These are phyloP conservation scores for Diaporthe sp. DNA, from an alignment of 2,329 filamentous ascomycete species.

Conservation along the genomic window DNA sequence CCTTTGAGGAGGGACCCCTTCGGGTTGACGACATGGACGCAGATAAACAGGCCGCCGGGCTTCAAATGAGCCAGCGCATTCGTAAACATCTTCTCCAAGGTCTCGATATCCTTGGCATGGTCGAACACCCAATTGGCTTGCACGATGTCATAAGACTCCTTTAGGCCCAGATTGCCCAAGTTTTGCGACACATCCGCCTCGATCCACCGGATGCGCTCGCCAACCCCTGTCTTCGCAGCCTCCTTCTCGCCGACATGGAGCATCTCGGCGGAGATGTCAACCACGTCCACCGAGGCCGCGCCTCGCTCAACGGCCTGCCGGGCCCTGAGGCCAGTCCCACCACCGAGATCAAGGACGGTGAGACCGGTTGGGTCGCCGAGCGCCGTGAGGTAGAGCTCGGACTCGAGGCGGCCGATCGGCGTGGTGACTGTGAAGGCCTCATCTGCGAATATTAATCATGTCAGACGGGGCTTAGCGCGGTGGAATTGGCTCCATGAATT, in stretches of 20 bases:
- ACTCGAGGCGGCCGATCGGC: slow-evolving; percentile 38
- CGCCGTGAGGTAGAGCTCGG: slow-evolving; percentile 42
- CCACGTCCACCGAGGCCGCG: slow-evolving; percentile 47
- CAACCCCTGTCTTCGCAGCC: background rate
- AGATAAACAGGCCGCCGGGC: slow-evolving; percentile 43
- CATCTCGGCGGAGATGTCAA: slow-evolving; percentile 49
- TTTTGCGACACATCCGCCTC: slow-evolving; percentile 41
- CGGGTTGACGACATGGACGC: slow-evolving; percentile 40
- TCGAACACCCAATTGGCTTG: slow-evolving; percentile 44
- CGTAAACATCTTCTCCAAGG: slow-evolving; percentile 42
- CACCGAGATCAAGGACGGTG: slow-evolving; percentile 50
- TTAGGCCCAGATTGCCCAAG: slow-evolving; percentile 36
- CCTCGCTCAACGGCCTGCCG: slow-evolving; percentile 47
- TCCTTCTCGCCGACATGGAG: slow-evolving; percentile 43
- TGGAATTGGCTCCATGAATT: too few relatives aligned
- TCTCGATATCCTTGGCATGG: slow-evolving; percentile 34
- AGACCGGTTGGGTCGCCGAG: slow-evolving; percentile 47
- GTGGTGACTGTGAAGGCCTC: slow-evolving; percentile 16
- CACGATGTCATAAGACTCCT: slow-evolving; percentile 43
- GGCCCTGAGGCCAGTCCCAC: slow-evolving; percentile 49
- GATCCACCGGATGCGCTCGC: slow-evolving; percentile 39
- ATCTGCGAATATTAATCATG: background rate
- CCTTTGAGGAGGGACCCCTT: background rate
- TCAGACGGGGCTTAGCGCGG: background rate
- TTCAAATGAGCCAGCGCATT: slow-evolving; percentile 40